These are phyloP conservation scores for Ziziphus jujuba DNA, from an alignment of 306 rosid species.

Conservation along the genomic window DNA sequence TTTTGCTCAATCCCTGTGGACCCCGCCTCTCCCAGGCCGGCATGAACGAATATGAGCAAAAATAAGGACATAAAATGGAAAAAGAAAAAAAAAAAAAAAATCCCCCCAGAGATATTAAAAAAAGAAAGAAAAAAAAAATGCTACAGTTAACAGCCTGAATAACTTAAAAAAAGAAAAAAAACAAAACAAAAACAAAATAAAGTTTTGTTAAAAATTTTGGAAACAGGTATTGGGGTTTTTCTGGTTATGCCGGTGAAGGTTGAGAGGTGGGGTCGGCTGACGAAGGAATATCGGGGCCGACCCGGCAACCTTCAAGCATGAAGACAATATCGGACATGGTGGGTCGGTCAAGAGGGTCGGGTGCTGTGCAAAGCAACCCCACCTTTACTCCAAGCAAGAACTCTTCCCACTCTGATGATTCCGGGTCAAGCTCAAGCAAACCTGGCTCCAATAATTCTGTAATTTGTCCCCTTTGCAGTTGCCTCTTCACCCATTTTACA, in stretches of 20 bases:
- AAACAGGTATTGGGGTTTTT: background rate
- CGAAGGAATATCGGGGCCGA: slow-evolving; percentile 83
- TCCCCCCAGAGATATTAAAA: too few species aligned
- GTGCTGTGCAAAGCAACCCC: slow-evolving; percentile 89
- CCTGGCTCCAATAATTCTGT: slow-evolving; percentile 89
- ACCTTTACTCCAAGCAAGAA: slow-evolving; percentile 89
- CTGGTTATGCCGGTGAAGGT: slow-evolving; percentile 60
- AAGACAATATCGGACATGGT: slow-evolving; percentile 94
- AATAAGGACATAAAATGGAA: background rate
- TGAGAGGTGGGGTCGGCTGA: slow-evolving; percentile 91
- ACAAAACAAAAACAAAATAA: too few species aligned
- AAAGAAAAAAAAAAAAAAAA: background rate
- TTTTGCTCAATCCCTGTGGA: slow-evolving; percentile 32
- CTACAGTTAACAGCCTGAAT: slow-evolving; percentile 27
- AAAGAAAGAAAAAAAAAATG: slow-evolving; percentile 17
- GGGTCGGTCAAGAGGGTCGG: slow-evolving; percentile 88
- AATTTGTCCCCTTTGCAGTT: slow-evolving; percentile 83
- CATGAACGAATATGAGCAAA: slow-evolving; percentile 6
- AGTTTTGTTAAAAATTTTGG: background rate
- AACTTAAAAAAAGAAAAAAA: background rate
- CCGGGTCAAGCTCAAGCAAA: slow-evolving; percentile 87
- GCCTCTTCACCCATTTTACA: slow-evolving; percentile 94
- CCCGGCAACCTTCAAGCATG: slow-evolving; percentile 99
- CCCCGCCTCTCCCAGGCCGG: slow-evolving; percentile 34
- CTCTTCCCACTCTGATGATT: slow-evolving; percentile 97